phyloP scores from a whole-genome alignment of 371 early-diverging fungal genomes.

The Choanephora cucurbitarum region DNA sequence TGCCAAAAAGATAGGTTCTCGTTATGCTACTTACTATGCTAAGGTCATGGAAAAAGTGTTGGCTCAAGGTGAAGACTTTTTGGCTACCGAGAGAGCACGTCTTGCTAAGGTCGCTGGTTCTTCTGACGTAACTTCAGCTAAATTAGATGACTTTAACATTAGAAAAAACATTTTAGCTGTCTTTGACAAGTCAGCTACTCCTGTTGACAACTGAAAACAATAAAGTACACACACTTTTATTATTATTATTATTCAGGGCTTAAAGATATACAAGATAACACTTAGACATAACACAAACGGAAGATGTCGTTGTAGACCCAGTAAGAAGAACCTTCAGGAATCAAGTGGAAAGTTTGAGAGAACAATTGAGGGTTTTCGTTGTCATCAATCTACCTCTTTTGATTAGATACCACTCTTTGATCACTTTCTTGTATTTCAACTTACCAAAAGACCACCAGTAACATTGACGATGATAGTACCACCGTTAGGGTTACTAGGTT shows the following conservation, averaged over 20 bases:
- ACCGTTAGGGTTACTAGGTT: slow-evolving; percentile 62
- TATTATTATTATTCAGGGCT: too few species aligned
- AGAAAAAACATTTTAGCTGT: slow-evolving; percentile 73
- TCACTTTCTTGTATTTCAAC: slow-evolving; percentile 12
- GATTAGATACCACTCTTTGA: too few species aligned
- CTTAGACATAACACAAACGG: slow-evolving; percentile 67
- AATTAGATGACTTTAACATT: slow-evolving; percentile 76
- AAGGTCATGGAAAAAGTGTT: slow-evolving; percentile 76
- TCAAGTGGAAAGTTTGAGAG: slow-evolving; percentile 83
- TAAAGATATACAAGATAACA: too few species aligned
- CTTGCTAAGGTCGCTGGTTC: slow-evolving; percentile 66
- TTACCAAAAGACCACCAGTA: slow-evolving; percentile 86
- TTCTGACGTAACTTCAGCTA: slow-evolving; percentile 60
- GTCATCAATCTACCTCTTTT: slow-evolving; percentile 82
- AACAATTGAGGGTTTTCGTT: slow-evolving; percentile 79
- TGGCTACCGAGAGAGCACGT: slow-evolving; percentile 68
- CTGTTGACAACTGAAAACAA: slow-evolving; percentile 47
- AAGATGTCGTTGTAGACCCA: slow-evolving; percentile 83
- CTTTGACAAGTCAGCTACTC: slow-evolving; percentile 50
- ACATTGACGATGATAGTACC: slow-evolving; percentile 73
- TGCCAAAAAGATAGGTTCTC: slow-evolving; percentile 30
- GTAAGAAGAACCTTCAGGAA: slow-evolving; percentile 59
- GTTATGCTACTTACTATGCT: slow-evolving; percentile 71
- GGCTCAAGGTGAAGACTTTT: slow-evolving; percentile 57
- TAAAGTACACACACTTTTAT: too few species aligned